phyloP scores from a whole-genome alignment of 331 rosid genomes.

The Rhamnella rubrinervis region DNA sequence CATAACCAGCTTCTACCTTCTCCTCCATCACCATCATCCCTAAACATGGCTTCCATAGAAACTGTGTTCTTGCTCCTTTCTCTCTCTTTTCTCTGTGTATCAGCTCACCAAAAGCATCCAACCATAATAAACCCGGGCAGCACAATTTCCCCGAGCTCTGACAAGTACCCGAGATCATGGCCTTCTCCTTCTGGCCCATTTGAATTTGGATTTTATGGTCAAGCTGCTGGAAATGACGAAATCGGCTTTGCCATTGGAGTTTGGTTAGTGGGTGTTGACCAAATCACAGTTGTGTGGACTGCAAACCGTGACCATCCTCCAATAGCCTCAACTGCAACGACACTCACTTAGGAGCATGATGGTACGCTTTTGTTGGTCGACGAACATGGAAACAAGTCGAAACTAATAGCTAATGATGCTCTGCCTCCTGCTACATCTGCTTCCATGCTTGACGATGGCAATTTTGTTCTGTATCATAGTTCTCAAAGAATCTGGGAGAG shows the following conservation, averaged over 20 bases:
- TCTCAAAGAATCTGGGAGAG: conserved; percentile 14
- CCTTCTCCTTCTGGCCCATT: conserved; percentile 7
- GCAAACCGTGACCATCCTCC: conserved; percentile 15
- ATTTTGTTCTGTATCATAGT: conserved; percentile 13
- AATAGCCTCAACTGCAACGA: not conserved
- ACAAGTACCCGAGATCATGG: conserved; percentile 1
- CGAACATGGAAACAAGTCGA: not conserved
- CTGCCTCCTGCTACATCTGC: not conserved
- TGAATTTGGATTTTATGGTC: conserved; percentile 10
- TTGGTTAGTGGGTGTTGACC: not conserved
- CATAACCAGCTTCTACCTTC: no score
- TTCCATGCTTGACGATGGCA: conserved; percentile 33
- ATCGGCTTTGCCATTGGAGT: conserved; percentile 13
- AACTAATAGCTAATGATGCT: not conserved
- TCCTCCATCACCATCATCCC: no score
- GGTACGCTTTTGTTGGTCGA: conserved; percentile 1
- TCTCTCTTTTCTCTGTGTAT: not conserved
- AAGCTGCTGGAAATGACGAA: not conserved
- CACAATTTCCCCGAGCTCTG: not conserved
- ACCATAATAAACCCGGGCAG: not conserved
- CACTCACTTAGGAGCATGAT: not conserved
- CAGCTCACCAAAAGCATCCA: not conserved
- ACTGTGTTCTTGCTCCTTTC: not conserved
- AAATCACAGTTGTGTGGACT: conserved; percentile 1
- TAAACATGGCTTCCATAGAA: not conserved